Base-by-base conservation (phyloP, 352 stramenopile species). In the Globisporangium cylindrosporum region DNA sequence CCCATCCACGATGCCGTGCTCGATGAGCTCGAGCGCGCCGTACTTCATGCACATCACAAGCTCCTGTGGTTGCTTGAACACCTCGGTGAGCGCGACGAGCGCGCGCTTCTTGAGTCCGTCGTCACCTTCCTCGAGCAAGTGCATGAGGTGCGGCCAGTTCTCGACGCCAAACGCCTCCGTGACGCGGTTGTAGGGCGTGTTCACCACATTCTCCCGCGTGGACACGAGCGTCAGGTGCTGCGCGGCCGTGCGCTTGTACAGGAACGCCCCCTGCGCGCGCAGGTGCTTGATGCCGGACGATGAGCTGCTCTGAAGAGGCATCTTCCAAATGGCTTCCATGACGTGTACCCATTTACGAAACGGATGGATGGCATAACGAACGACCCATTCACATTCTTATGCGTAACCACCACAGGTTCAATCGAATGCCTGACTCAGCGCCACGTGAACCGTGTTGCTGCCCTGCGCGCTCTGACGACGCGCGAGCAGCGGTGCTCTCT, bases 71-170 rank as follows among this genome's bases (percentile, higher is more conserved):
- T 90, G 66, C 59, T 79, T 81, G 54, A 91, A 81, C n/a, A 92
- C 78, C 0, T 75, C 70, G 3, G 65, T 36, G 68, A 91, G 76
- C 4, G 79, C 75, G 9, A 69, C 64, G 48, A 93, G 70, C 24
- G 87, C 81, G 36, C 84, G 81, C 54, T 77, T 73, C 64, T 79
- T 72, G 46, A 92, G 73, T 22, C 73, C 59, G 0, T 79, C 67
- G 36, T 92, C 80, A 12, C 83, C 81, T 57, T 91, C 78, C 10
- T 76, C 69, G 12, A 93, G 75, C 27, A 76, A 73, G 62, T 88
- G 77, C 62, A 93, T 70, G 49, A 93, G 56, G 24, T 92, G 80
- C 41, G 86, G 80, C 59, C 84, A 89, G 70, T 93, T 91, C 25
- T 90, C 84, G 22, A 72, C 72, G 6, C 83, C 86, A 41, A 90